These are phyloP conservation scores for Kokia cookei DNA, from an alignment of 441 rosid genomes.

Conservation along the genomic window DNA sequence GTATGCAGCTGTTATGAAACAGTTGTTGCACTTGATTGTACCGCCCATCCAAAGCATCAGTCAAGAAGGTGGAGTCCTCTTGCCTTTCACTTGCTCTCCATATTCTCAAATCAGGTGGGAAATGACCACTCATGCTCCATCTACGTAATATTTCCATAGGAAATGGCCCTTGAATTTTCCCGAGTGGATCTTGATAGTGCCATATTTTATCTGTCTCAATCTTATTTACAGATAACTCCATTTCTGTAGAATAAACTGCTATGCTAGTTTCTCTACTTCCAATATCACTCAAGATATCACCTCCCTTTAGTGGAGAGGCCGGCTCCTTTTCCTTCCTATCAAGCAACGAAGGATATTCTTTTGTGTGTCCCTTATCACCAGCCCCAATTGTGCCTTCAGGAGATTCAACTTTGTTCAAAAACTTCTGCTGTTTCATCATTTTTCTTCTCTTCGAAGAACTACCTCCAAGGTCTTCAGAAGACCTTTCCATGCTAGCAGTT, in stretches of 20 bases:
- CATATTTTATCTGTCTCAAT: slow-evolving; percentile 57
- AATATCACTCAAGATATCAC: slow-evolving; percentile 27
- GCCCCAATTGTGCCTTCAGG: slow-evolving; percentile 61
- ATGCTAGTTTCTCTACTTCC: slow-evolving; percentile 29
- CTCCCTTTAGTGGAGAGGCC: slow-evolving; percentile 22
- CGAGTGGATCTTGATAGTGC: slow-evolving; percentile 88
- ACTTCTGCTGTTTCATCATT: slow-evolving; percentile 27
- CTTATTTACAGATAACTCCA: slow-evolving; percentile 34
- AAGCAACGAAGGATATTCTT: slow-evolving; percentile 86
- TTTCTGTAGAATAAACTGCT: slow-evolving; percentile 29
- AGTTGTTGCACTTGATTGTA: slow-evolving; percentile 24
- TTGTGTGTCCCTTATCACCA: slow-evolving; percentile 66
- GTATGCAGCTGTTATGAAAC: slow-evolving; percentile 18
- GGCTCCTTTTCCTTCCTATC: slow-evolving; percentile 26
- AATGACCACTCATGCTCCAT: slow-evolving; percentile 73
- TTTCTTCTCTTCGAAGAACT: slow-evolving; percentile 55
- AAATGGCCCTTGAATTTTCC: slow-evolving; percentile 92
- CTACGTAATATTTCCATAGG: slow-evolving; percentile 59
- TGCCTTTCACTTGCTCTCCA: slow-evolving; percentile 71
- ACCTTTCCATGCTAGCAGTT: slow-evolving; percentile 27
- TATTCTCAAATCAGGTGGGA: slow-evolving; percentile 69
- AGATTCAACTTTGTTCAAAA: slow-evolving; percentile 23
- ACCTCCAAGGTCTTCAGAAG: slow-evolving; percentile 30
- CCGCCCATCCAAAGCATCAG: slow-evolving; percentile 59
- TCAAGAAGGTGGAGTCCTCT: slow-evolving; percentile 67